Evolutionary conservation across 2,329 filamentous ascomycete species (phyloP), one percentile per base, ranked within the genome.

Genomic region (Pseudogymnoascus destructans): DNA sequence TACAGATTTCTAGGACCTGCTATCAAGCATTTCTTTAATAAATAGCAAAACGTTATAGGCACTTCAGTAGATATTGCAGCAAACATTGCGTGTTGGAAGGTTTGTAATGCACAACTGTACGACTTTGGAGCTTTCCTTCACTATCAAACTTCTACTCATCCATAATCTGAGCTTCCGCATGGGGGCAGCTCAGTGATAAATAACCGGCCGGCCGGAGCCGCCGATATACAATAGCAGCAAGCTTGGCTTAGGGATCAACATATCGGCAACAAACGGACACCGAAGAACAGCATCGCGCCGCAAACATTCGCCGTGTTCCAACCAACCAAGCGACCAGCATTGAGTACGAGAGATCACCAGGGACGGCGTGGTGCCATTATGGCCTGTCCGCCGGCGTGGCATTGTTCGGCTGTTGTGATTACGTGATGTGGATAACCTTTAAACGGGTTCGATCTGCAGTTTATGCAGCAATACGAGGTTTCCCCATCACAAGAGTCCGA

Each of bases 261-360:
- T 17, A 6, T 27, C 23, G 9, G n/a, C 23, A 11, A 9, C 15
- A 11, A 9, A 27, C 42, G 23, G 23, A 49, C 23, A 27, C 42
- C 42, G 42, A 49, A 8, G 9, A 6, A 5, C 42, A 27, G 4
- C 9, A 15, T 27, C 10, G 13, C 8, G n/a, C 42, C n/a, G 42
- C 7, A 27, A 49, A 27, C 42, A 10, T 49, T 27, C 8, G 8
- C 1, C 6, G 11, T 25, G 9, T 46, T 13, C 38, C 13, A 19
- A 25, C 8, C 42, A 15, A 23, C 9, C 42, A 10, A 15, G 13
- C n/a, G 21, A 49, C 27, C 42, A 49, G 42, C 42, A 49, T 27
- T 49, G 23, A 49, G 42, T 49, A 49, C 42, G 42, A 49, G 42
- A 27, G 42, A 49, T 49, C 42, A 49, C n/a, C 42, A 49, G 42